Evolutionary conservation across 805 yeast genomes (phyloP).

Genomic region (Saccharomycopsis lassenensis): DNA sequence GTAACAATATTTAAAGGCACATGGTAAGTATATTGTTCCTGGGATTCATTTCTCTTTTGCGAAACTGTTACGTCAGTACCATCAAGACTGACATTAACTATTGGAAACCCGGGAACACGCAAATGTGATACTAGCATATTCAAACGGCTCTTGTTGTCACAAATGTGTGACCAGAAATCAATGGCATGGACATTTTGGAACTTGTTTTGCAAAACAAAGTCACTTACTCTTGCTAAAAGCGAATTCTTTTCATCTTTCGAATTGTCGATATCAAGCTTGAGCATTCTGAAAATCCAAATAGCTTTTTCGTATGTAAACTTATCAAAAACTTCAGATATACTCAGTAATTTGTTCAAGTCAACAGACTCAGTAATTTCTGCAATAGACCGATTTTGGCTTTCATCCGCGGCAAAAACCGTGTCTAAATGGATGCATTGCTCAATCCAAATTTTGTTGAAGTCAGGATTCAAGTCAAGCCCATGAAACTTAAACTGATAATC

Average conservation of each 20-base stretch:
- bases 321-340: constrained; percentile 38
- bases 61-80: too few relatives aligned
- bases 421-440: constrained; percentile 27
- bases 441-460: constrained; percentile 5
- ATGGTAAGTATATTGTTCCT: constrained; percentile 51
- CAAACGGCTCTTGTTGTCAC: constrained; percentile 17
- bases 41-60: too few relatives aligned
- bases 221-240: constrained; percentile 28
- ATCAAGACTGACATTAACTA: constrained; percentile 29
- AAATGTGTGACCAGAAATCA: constrained; percentile 41
- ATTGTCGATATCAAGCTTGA: constrained; percentile 28
- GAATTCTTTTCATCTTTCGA: constrained; percentile 24
- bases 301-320: constrained; percentile 49
- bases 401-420: constrained; percentile 25
- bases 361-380: constrained; percentile 29
- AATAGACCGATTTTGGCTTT: constrained; percentile 12
- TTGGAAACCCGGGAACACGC: constrained; percentile 61
- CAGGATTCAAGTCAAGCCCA: background rate
- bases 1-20: constrained; percentile 46
- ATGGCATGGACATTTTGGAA: constrained; percentile 34
- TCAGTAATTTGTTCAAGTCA: constrained; percentile 25
- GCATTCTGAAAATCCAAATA: constrained; percentile 41
- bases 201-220: constrained; percentile 28
- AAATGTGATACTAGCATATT: too few relatives aligned
- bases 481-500: constrained; percentile 8